Conservation (phyloP, 2,329 filamentous ascomycete species). For the Zasmidium angulare region DNA sequence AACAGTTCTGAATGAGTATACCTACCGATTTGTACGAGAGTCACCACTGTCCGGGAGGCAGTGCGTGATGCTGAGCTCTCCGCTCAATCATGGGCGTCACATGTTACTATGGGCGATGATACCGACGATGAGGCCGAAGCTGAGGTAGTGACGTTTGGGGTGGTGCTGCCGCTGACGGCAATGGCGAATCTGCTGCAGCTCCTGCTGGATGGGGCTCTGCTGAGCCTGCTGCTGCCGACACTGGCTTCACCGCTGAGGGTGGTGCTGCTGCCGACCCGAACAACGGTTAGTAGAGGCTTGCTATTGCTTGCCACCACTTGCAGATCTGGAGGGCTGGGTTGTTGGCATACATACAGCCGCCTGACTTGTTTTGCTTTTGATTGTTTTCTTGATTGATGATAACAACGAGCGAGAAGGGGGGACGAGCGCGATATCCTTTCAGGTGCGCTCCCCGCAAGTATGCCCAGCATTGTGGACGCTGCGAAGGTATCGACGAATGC, state of each 20-base stretch:
- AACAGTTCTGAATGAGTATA: no score
- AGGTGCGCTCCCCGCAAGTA: background rate
- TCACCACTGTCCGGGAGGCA: slow-evolving; percentile 16
- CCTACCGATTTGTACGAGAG: slow-evolving; percentile 17
- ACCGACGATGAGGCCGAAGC: slow-evolving; percentile 43
- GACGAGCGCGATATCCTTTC: background rate
- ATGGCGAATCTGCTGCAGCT: slow-evolving; percentile 4
- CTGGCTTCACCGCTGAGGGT: slow-evolving; percentile 22
- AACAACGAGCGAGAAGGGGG: background rate
- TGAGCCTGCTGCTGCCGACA: slow-evolving; percentile 14
- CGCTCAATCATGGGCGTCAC: background rate
- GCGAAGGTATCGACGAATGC: background rate
- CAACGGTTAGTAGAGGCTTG: slow-evolving; percentile 16
- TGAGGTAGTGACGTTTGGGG: slow-evolving; percentile 18
- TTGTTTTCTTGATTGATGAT: background rate
- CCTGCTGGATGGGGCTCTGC: slow-evolving; percentile 22
- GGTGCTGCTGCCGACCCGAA: slow-evolving; percentile 8
- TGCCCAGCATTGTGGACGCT: background rate
- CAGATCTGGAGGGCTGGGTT: no score
- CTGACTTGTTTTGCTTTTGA: background rate
- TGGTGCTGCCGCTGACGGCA: slow-evolving; percentile 13
- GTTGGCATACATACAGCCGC: background rate
- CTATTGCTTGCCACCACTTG: no score
- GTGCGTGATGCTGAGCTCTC: slow-evolving; percentile 19
- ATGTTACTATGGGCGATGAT: slow-evolving; percentile 52